A percentile compares a stretch with the other conserved stretches of the same genome.
Evolutionary conservation across 495 filamentous ascomycete genomes (phyloP).

Genomic region (Neohortaea acidophila): DNA sequence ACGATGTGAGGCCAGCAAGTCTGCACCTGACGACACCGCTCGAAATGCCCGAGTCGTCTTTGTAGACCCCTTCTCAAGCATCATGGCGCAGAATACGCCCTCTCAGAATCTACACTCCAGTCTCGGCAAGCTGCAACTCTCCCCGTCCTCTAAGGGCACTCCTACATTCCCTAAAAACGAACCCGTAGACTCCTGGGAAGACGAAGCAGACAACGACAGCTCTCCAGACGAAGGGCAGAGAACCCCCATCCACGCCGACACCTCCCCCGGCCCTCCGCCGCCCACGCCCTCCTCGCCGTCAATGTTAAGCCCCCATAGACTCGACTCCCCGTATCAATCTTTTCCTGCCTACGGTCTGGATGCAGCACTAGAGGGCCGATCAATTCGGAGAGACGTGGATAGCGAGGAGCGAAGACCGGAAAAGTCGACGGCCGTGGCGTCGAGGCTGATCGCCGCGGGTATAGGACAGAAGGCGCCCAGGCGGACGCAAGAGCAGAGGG

Average conservation of each 20-base stretch:
- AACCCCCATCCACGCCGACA: slow-evolving; percentile 43
- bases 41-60: no score
- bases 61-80: no score
- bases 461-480: slow-evolving; percentile 68
- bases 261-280: slow-evolving; percentile 16
- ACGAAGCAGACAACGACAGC: slow-evolving; percentile 34
- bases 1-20: no score
- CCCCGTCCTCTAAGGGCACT: slow-evolving; percentile 18
- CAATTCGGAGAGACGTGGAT: no score
- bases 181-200: slow-evolving; percentile 77
- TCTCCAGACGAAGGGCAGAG: slow-evolving; percentile 33
- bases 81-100: slow-evolving; percentile 3
- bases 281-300: slow-evolving; percentile 30
- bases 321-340: slow-evolving; percentile 12
- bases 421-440: slow-evolving; percentile 83
- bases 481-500: slow-evolving; percentile 72
- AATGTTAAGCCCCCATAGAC: slow-evolving; percentile 13
- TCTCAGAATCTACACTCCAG: slow-evolving; percentile 2
- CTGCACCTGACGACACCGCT: no score
- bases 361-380: slow-evolving; percentile 7
- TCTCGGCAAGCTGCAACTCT: slow-evolving; percentile 25
- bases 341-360: slow-evolving; percentile 13
- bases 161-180: slow-evolving; percentile 29
- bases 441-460: slow-evolving; percentile 77
- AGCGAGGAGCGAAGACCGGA: slow-evolving; percentile 45